These are phyloP conservation scores for Fusarium subglutinans DNA, from an alignment of 2,329 filamentous ascomycete genomes.

Conservation along the genomic window DNA sequence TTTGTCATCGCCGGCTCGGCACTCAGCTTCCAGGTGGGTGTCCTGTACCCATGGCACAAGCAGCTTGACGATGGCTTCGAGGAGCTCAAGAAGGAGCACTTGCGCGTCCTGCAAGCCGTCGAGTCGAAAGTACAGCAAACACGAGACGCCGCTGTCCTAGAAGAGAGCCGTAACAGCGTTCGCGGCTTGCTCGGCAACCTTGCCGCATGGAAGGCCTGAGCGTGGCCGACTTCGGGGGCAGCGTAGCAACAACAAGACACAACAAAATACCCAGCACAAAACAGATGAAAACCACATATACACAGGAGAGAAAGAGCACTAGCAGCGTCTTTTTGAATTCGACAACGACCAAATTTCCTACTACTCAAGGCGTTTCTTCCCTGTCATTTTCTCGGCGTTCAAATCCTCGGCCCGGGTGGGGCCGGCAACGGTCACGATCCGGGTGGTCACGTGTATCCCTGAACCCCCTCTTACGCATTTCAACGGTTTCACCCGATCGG, in stretches of 20 bases:
- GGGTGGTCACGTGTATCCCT: constrained; percentile 31
- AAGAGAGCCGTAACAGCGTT: constrained; percentile 29
- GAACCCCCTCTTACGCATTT: neutral
- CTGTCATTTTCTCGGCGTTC: constrained; percentile 28
- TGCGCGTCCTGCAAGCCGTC: constrained; percentile 31
- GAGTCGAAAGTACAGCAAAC: constrained; percentile 17
- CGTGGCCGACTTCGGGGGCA: constrained; percentile 31
- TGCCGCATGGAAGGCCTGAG: constrained; percentile 33
- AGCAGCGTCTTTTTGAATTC: neutral
- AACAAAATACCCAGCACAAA: neutral
- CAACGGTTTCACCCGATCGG: constrained; percentile 22
- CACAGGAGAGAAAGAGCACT: neutral
- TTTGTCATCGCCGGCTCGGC: constrained; percentile 73
- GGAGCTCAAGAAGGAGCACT: constrained; percentile 40
- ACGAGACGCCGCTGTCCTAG: constrained; percentile 14
- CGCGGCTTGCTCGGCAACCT: constrained; percentile 24
- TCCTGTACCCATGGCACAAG: constrained; percentile 77
- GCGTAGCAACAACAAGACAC: constrained; percentile 1
- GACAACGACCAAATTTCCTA: neutral
- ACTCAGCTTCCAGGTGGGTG: constrained; percentile 73
- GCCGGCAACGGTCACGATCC: constrained; percentile 26
- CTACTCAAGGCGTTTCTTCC: constrained; percentile 19
- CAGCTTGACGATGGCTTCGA: constrained; percentile 69
- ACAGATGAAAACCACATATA: neutral
- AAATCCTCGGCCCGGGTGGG: constrained; percentile 25